Evolutionary conservation across 441 rosid genomes (phyloP).

Genomic region (Melastoma candidum): DNA sequence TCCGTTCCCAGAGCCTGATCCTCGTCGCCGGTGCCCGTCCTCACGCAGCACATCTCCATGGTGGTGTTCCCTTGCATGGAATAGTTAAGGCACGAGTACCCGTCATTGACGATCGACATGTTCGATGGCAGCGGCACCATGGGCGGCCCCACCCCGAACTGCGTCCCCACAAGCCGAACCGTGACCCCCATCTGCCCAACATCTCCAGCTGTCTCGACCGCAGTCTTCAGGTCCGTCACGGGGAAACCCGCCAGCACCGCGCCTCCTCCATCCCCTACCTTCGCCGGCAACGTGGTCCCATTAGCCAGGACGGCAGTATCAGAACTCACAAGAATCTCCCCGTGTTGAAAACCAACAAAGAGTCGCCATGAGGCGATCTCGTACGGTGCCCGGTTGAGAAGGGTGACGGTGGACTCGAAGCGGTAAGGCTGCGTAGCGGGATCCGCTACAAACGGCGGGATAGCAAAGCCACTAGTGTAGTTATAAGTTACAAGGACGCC

Average conservation of each 20-base stretch:
- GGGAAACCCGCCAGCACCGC: slow-evolving; percentile 35
- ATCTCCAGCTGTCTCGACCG: slow-evolving; percentile 46
- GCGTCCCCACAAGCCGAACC: slow-evolving; percentile 38
- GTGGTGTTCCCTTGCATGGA: slow-evolving; percentile 22
- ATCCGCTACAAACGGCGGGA: slow-evolving; percentile 29
- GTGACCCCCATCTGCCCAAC: slow-evolving; percentile 21
- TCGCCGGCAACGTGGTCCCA: slow-evolving; percentile 37
- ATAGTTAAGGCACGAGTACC: slow-evolving; percentile 34
- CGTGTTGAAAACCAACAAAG: slow-evolving; percentile 34
- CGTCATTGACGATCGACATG: slow-evolving; percentile 35
- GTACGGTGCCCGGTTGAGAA: slow-evolving; percentile 39
- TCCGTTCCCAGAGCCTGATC: slow-evolving; percentile 13
- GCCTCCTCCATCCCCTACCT: slow-evolving; percentile 27
- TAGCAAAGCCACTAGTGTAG: slow-evolving; percentile 24
- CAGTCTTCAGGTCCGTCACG: slow-evolving; percentile 33
- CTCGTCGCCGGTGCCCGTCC: slow-evolving; percentile 14
- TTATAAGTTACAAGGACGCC: slow-evolving; percentile 34
- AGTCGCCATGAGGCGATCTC: slow-evolving; percentile 48
- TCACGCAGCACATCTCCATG: slow-evolving; percentile 37
- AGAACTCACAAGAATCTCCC: slow-evolving; percentile 31
- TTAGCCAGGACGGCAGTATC: slow-evolving; percentile 28
- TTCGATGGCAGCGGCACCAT: slow-evolving; percentile 31
- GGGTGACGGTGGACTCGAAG: slow-evolving; percentile 34
- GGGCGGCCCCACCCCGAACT: slow-evolving; percentile 28
- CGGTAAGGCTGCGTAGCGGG: slow-evolving; percentile 40